phyloP scores from a whole-genome alignment of 2,329 filamentous ascomycete genomes.

The Fusarium concolor region DNA sequence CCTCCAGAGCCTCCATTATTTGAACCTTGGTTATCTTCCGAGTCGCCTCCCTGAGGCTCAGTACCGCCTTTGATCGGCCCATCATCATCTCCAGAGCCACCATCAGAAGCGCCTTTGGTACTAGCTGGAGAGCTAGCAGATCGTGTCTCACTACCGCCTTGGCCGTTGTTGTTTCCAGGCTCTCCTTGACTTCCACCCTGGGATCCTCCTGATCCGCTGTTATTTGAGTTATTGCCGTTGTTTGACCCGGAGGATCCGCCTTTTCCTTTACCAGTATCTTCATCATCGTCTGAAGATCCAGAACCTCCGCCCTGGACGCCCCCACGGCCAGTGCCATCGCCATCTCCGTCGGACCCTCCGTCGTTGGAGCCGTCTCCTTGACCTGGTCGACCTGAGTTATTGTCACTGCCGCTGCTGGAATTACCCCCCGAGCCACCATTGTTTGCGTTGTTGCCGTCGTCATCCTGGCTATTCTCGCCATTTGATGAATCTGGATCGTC shows the following conservation, averaged over 20 bases:
- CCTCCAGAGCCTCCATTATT: background rate
- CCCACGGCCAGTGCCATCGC: background rate
- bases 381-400: background rate
- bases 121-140: background rate
- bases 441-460: background rate
- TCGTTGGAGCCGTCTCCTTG: constrained; percentile 1
- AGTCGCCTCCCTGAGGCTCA: background rate
- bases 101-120: background rate
- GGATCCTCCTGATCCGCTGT: background rate
- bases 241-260: background rate
- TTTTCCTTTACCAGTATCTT: background rate
- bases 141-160: background rate
- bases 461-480: background rate
- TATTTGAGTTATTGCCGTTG: background rate
- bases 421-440: background rate
- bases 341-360: background rate
- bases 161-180: background rate
- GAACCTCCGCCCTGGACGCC: background rate
- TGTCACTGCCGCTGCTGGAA: background rate
- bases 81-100: background rate
- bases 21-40: background rate
- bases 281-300: background rate
- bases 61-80: background rate
- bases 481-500: background rate
- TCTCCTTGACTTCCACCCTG: background rate